These are phyloP conservation scores for Diaporthe ilicicola DNA, from an alignment of 2,329 filamentous ascomycete species.

Conservation along the genomic window DNA sequence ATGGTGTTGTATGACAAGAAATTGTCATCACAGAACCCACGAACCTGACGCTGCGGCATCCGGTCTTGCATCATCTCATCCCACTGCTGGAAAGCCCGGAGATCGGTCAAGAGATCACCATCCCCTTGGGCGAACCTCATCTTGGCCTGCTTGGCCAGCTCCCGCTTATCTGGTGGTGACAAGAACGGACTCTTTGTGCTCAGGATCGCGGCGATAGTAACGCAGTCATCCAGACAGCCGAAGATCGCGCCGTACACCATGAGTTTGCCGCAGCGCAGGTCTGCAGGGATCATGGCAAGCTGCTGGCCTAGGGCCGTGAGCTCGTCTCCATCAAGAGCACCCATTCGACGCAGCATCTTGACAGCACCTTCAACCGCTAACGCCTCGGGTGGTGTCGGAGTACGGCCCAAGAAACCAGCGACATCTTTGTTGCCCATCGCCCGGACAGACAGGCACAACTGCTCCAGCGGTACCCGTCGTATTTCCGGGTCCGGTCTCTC, in stretches of 20 bases:
- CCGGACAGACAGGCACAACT: conserved; percentile 91
- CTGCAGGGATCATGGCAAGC: conserved; percentile 93
- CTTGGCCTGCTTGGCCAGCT: conserved; percentile 81
- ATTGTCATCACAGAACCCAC: conserved; percentile 83
- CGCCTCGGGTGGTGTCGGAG: conserved; percentile 87
- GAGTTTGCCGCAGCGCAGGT: conserved; percentile 90
- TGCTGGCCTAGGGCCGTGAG: conserved; percentile 92
- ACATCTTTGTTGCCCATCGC: conserved; percentile 93
- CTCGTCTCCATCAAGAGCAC: conserved; percentile 84
- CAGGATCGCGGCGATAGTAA: conserved; percentile 92
- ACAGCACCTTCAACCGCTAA: conserved; percentile 88
- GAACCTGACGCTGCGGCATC: conserved; percentile 68
- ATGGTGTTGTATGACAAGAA: conserved; percentile 87
- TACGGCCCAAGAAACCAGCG: conserved; percentile 80
- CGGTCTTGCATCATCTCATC: conserved; percentile 68
- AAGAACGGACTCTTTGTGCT: conserved; percentile 89
- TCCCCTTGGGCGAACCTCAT: conserved; percentile 78
- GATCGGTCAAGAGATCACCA: conserved; percentile 88
- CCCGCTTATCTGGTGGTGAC: conserved; percentile 82
- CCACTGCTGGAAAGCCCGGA: conserved; percentile 87
- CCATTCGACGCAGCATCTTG: conserved; percentile 81
- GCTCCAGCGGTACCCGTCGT: conserved; percentile 88
- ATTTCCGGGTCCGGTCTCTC: conserved; percentile 94
- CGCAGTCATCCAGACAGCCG: conserved; percentile 85
- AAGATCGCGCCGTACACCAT: conserved; percentile 97